Percentiles rank a stretch among this genome's conserved stretches.
These are phyloP conservation scores for Bipolaris cookei DNA, from an alignment of 2,329 filamentous ascomycete genomes.

Conservation along the genomic window DNA sequence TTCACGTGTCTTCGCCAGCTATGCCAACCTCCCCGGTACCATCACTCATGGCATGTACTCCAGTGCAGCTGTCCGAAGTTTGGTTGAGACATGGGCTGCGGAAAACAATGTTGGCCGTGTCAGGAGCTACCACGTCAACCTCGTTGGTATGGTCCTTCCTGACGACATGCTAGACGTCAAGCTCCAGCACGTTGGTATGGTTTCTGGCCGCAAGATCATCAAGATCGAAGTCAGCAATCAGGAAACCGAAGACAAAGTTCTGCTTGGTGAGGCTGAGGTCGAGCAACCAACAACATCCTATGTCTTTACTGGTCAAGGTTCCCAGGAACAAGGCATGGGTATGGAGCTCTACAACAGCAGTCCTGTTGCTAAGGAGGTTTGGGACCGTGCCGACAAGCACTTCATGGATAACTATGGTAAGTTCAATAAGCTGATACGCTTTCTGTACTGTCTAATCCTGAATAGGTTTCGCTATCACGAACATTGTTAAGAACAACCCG, in stretches of 20 bases:
- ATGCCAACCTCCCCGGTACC: slow-evolving; percentile 92
- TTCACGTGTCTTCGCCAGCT: slow-evolving; percentile 92
- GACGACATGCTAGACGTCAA: slow-evolving; percentile 95
- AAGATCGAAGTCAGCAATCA: slow-evolving; percentile 97
- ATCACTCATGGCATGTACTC: slow-evolving; percentile 99
- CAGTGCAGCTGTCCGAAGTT: slow-evolving; percentile 90
- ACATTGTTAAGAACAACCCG: slow-evolving; percentile 99
- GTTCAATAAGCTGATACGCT: slow-evolving; percentile 16
- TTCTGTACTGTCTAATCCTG: slow-evolving; percentile 23
- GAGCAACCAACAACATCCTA: slow-evolving; percentile 97
- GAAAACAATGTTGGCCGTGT: slow-evolving; percentile 99
- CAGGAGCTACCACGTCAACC: slow-evolving; percentile 92
- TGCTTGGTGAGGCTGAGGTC: slow-evolving; percentile 93
- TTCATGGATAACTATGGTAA: slow-evolving; percentile 97
- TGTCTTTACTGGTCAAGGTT: slow-evolving; percentile 97
- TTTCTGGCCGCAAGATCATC: slow-evolving; percentile 97
- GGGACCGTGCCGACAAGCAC: slow-evolving; percentile 89
- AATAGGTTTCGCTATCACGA: slow-evolving; percentile 91
- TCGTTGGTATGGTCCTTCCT: slow-evolving; percentile 98
- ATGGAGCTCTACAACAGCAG: slow-evolving; percentile 98
- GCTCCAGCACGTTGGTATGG: slow-evolving; percentile 96
- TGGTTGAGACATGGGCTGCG: slow-evolving; percentile 98
- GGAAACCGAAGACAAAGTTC: slow-evolving; percentile 94
- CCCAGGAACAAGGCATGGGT: slow-evolving; percentile 99
- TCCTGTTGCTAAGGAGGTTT: slow-evolving; percentile 92